Evolutionary conservation across 208 protist species (phyloP).

Genomic region (Leishmania turanica): DNA sequence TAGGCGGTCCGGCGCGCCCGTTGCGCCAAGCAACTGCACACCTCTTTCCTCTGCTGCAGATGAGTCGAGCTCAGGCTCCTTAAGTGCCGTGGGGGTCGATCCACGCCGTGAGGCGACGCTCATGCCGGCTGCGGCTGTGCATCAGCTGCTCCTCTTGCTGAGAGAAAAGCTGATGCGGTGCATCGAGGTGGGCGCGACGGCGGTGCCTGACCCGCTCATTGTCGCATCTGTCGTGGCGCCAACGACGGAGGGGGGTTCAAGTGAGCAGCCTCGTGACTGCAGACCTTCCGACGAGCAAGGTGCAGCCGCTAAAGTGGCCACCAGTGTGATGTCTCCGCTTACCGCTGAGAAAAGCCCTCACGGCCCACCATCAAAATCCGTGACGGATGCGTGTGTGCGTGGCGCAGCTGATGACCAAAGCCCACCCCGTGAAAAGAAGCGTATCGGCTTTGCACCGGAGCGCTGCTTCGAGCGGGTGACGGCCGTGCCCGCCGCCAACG

Average conservation of each 20-base stretch:
- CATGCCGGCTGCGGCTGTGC: constrained; percentile 2
- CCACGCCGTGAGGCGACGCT: neutral
- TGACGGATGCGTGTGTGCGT: neutral
- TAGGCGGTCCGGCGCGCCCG: neutral
- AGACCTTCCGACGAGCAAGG: neutral
- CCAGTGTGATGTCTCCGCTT: neutral
- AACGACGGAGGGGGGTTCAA: neutral
- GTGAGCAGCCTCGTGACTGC: neutral
- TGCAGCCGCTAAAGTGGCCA: neutral
- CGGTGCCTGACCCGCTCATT: no score
- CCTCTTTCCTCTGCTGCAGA: neutral
- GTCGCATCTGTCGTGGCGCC: neutral
- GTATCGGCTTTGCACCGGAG: constrained; percentile 28
- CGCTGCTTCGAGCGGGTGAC: constrained; percentile 17
- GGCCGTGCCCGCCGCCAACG: constrained; percentile 29
- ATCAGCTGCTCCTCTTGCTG: constrained; percentile 5
- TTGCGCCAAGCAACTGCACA: neutral
- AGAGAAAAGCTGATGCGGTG: constrained; percentile 10
- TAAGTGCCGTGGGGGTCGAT: neutral
- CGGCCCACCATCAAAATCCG: neutral
- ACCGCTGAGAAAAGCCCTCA: neutral
- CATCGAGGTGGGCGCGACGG: neutral
- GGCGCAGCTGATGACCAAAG: neutral
- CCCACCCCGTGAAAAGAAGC: constrained; percentile 15
- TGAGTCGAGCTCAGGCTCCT: neutral